A percentile compares a stretch with the other conserved stretches of the same genome.
phyloP scores from a whole-genome alignment of 257 asterid genomes.

The Buddleja alternifolia region DNA sequence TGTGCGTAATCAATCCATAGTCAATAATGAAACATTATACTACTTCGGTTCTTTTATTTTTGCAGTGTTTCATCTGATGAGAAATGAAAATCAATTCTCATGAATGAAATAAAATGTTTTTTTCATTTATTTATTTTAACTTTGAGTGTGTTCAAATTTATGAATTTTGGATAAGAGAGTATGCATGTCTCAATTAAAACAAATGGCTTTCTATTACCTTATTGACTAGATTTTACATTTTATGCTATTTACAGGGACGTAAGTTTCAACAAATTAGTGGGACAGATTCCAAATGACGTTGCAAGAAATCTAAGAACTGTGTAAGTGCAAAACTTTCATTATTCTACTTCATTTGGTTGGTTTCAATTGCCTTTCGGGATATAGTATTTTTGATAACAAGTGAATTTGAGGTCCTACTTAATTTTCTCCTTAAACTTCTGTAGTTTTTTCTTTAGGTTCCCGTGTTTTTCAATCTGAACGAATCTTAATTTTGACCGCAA shows the following conservation, averaged over 20 bases:
- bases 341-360: constrained; percentile 17
- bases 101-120: too few species aligned
- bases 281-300: constrained; percentile 57
- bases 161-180: too few species aligned
- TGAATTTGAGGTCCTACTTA: neutral
- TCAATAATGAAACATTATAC: neutral
- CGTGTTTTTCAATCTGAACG: constrained; percentile 1
- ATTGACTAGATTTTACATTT: constrained; percentile 20
- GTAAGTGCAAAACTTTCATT: constrained; percentile 47
- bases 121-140: too few species aligned
- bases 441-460: neutral
- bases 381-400: neutral
- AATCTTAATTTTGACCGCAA: neutral
- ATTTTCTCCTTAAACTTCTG: neutral
- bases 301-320: constrained; percentile 58
- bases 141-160: too few species aligned
- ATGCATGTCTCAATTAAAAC: neutral
- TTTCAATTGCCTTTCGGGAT: constrained; percentile 11
- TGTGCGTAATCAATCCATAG: constrained; percentile 54
- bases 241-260: constrained; percentile 58
- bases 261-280: constrained; percentile 72
- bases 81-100: too few species aligned
- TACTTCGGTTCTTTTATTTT: too few species aligned
- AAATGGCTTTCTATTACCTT: constrained; percentile 1
- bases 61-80: too few species aligned